Percentiles rank a stretch among this genome's conserved stretches.
Conservation (phyloP, 2,329 filamentous ascomycete species). For the Hawksworthiomyces lignivorus region DNA sequence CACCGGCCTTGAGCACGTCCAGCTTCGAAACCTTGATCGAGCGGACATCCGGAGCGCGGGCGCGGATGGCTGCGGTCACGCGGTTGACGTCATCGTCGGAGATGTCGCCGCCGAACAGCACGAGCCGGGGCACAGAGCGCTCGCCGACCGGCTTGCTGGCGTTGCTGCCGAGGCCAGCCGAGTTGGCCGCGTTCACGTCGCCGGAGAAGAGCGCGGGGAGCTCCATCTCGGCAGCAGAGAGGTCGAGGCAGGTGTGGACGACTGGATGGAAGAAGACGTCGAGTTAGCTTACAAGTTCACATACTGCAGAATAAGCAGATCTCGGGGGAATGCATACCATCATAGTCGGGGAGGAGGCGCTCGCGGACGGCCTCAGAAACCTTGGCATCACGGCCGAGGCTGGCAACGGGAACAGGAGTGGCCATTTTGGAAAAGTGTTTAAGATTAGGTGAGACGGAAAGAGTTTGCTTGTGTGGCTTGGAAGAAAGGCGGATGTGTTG, state of each 20-base stretch:
- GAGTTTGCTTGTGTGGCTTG: background rate
- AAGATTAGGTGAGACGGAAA: too few species aligned
- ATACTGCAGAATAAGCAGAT: background rate
- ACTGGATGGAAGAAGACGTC: constrained; percentile 4
- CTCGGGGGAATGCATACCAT: constrained; percentile 2
- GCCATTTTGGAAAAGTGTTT: constrained; percentile 7
- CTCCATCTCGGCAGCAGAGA: constrained; percentile 72
- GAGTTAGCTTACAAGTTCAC: too few species aligned
- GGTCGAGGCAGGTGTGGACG: constrained; percentile 29
- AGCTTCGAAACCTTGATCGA: constrained; percentile 19
- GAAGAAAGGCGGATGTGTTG: background rate
- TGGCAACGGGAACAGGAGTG: constrained; percentile 13
- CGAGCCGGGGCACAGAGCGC: constrained; percentile 15
- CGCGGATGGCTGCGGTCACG: constrained; percentile 12
- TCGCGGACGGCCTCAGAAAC: constrained; percentile 12
- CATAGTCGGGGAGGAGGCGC: constrained; percentile 12
- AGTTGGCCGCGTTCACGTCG: constrained; percentile 61
- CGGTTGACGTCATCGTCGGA: constrained; percentile 14
- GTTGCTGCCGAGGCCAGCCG: constrained; percentile 19
- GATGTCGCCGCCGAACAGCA: constrained; percentile 19
- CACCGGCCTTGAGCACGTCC: constrained; percentile 21
- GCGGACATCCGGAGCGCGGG: constrained; percentile 7
- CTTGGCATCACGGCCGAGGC: constrained; percentile 14
- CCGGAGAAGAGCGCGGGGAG: constrained; percentile 91
- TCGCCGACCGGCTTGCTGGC: constrained; percentile 4